Conservation (phyloP, 2,329 filamentous ascomycete species). For the Penicillium sclerotiorum region DNA sequence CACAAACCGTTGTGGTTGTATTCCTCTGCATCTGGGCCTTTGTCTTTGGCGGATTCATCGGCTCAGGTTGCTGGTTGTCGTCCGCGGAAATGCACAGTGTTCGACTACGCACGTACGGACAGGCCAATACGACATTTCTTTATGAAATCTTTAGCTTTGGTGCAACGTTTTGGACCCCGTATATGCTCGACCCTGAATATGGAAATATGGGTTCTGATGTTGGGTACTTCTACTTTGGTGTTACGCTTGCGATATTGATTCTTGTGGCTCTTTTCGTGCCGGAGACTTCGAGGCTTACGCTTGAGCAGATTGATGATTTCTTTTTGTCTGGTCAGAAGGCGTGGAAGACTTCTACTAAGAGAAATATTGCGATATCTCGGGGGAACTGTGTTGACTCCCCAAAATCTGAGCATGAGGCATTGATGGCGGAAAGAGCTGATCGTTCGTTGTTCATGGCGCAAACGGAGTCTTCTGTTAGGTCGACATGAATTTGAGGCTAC, state of each 20-base stretch:
- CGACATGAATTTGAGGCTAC: no score
- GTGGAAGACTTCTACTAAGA: constrained; percentile 26
- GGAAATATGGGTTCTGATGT: constrained; percentile 32
- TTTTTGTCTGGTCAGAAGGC: constrained; percentile 24
- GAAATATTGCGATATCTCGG: constrained; percentile 16
- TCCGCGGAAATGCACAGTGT: constrained; percentile 32
- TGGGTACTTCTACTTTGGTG: constrained; percentile 31
- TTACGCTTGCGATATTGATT: constrained; percentile 18
- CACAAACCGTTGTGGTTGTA: constrained; percentile 26
- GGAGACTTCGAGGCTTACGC: constrained; percentile 27
- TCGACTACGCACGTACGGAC: constrained; percentile 28
- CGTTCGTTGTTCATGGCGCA: neutral
- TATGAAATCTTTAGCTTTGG: constrained; percentile 29
- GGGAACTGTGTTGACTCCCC: neutral
- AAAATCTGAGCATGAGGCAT: neutral
- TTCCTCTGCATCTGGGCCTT: constrained; percentile 32
- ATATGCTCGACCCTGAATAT: constrained; percentile 26
- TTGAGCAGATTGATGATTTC: constrained; percentile 33
- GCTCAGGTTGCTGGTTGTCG: constrained; percentile 23
- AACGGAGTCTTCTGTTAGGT: neutral
- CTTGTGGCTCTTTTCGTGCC: constrained; percentile 27
- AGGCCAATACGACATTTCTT: constrained; percentile 25
- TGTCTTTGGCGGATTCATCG: constrained; percentile 28
- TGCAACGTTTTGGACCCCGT: constrained; percentile 28
- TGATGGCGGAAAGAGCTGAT: neutral